Conservation (phyloP, 2,329 filamentous ascomycete species). For the Colletotrichum sp. region DNA sequence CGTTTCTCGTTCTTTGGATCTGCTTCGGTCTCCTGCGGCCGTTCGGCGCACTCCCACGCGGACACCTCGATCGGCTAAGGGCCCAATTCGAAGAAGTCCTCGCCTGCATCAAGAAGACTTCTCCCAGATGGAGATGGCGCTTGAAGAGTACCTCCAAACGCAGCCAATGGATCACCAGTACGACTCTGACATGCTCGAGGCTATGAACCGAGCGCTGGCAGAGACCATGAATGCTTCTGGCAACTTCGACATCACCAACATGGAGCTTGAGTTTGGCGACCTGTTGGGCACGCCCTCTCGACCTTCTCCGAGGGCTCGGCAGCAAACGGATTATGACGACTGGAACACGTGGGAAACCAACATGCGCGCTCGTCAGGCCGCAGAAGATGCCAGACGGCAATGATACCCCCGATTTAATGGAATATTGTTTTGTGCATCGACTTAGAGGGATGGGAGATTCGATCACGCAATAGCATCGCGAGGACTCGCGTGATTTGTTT, state of each 20-base stretch:
- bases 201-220: constrained; percentile 17
- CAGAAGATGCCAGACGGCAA: not conserved
- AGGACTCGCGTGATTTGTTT: not conserved
- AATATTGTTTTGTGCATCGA: not conserved
- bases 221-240: constrained; percentile 6
- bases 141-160: constrained; percentile 15
- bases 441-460: not conserved
- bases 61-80: constrained; percentile 38
- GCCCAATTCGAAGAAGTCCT: constrained; percentile 10
- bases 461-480: not conserved
- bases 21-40: constrained; percentile 48
- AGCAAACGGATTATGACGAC: constrained; percentile 4
- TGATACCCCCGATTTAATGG: not conserved
- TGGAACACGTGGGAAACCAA: constrained; percentile 12
- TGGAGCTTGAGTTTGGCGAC: constrained; percentile 17
- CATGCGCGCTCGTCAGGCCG: constrained; percentile 3
- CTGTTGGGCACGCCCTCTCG: constrained; percentile 7
- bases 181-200: constrained; percentile 17
- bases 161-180: constrained; percentile 12
- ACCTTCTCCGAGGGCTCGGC: not conserved
- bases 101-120: constrained; percentile 17
- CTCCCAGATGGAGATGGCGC: constrained; percentile 11
- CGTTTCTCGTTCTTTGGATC: constrained; percentile 59
- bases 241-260: constrained; percentile 13
- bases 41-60: constrained; percentile 55